Percentiles rank a stretch among this genome's conserved stretches.
Conservation (phyloP, 176 grass and related monocot species). For the Bothriochloa decipiens region DNA sequence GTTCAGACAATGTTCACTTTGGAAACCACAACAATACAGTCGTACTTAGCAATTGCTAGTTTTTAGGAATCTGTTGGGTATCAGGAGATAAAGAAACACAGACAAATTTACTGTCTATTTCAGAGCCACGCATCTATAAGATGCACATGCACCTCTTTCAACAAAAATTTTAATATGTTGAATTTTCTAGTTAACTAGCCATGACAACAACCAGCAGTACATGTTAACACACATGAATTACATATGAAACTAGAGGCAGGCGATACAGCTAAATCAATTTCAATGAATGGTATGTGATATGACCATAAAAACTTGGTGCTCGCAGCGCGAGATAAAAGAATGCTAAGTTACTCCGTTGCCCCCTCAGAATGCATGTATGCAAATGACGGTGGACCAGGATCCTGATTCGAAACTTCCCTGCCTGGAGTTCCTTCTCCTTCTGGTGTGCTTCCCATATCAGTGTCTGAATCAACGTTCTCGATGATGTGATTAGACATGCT, state of each 20-base stretch:
- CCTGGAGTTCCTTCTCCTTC: constrained; percentile 54
- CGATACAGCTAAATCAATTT: not conserved
- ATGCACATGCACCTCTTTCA: not conserved
- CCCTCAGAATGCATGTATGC: constrained; percentile 48
- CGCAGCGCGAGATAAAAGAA: not conserved
- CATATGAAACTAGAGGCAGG: not conserved
- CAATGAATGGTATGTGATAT: not conserved
- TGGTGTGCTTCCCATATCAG: constrained; percentile 23
- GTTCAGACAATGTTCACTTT: not conserved
- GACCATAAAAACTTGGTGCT: not conserved
- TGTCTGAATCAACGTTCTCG: constrained; percentile 36
- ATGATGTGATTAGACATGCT: constrained; percentile 35
- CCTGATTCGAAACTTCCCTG: constrained; percentile 44
- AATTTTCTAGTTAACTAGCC: constrained; percentile 4
- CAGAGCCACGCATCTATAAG: not conserved
- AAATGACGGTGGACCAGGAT: constrained; percentile 52
- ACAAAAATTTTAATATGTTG: not conserved
- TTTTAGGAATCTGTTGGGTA: not conserved
- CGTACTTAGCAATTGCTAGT: not conserved
- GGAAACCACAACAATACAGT: not conserved
- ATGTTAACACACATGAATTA: not conserved
- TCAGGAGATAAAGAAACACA: not conserved
- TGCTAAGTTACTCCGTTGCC: constrained; percentile 6
- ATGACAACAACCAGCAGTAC: constrained; percentile 16
- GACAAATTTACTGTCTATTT: not conserved